phyloP scores from a whole-genome alignment of 2,329 filamentous ascomycete species.

The Beauveria sp. region DNA sequence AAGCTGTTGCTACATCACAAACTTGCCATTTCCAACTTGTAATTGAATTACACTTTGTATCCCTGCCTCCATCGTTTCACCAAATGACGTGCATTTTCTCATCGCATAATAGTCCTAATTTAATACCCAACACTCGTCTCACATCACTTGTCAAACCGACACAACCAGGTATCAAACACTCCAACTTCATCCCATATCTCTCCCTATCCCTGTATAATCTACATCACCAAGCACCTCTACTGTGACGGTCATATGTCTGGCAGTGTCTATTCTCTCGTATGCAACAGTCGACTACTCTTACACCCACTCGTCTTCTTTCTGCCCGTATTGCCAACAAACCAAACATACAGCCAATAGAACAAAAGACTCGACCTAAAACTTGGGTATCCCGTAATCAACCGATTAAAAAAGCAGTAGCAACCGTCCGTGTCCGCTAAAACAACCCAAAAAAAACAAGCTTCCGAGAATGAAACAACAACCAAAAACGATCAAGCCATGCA shows the following conservation, averaged over 20 bases:
- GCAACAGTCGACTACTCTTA: conserved; percentile 3
- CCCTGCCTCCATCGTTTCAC: background rate
- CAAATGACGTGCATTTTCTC: background rate
- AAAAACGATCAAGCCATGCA: background rate
- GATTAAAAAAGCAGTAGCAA: conserved; percentile 2
- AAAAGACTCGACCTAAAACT: background rate
- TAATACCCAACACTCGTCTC: background rate
- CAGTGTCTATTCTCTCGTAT: background rate
- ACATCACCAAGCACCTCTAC: background rate
- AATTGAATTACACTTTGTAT: no score
- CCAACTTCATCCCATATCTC: background rate
- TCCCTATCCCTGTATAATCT: background rate
- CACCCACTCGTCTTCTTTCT: background rate
- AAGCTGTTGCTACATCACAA: background rate
- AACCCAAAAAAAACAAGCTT: background rate
- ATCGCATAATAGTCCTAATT: background rate
- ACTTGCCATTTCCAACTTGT: background rate
- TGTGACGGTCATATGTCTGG: background rate
- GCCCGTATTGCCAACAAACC: background rate
- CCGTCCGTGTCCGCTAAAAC: conserved; percentile 7
- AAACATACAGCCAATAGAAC: background rate
- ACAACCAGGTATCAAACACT: background rate
- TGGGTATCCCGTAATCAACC: conserved; percentile 12
- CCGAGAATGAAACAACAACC: background rate
- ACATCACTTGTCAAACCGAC: background rate